Percentiles rank a stretch among this genome's conserved stretches.
Conservation (phyloP, 352 stramenopile genomes). For the Pythium insidiosum region DNA sequence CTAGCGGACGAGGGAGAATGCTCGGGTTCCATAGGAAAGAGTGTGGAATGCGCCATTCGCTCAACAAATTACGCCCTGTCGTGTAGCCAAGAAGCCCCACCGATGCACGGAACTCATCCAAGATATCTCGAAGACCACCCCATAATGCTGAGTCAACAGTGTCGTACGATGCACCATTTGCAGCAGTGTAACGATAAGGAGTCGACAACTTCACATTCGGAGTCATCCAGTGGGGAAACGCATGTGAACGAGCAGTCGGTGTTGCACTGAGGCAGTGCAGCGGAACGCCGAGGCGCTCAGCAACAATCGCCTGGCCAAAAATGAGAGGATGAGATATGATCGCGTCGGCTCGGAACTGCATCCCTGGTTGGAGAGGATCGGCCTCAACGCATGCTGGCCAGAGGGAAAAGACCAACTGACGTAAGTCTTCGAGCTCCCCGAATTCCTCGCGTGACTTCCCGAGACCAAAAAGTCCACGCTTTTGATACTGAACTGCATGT, state of each 20-base stretch:
- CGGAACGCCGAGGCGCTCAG: constrained; percentile 63
- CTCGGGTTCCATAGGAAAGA: constrained; percentile 65
- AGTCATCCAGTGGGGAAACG: constrained; percentile 49
- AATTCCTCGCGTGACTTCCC: constrained; percentile 27
- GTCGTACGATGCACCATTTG: constrained; percentile 47
- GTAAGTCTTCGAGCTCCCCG: constrained; percentile 34
- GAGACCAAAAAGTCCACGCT: constrained; percentile 19
- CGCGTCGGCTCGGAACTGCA: constrained; percentile 54
- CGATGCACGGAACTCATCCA: constrained; percentile 51
- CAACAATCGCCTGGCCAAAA: constrained; percentile 53
- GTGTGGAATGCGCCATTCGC: constrained; percentile 49
- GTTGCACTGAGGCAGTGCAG: constrained; percentile 56
- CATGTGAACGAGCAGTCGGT: constrained; percentile 40
- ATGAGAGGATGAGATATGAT: constrained; percentile 61
- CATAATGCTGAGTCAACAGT: constrained; percentile 44
- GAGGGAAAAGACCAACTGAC: constrained; percentile 44
- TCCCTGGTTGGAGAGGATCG: constrained; percentile 28
- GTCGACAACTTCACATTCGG: constrained; percentile 17
- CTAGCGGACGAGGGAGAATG: constrained; percentile 45
- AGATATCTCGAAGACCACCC: constrained; percentile 26
- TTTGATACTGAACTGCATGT: constrained; percentile 26
- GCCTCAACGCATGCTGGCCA: constrained; percentile 46
- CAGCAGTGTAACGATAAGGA: constrained; percentile 34
- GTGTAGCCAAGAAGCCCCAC: constrained; percentile 40
- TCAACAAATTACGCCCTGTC: constrained; percentile 23